Evolutionary conservation across 176 grass and related monocot species (phyloP).

Genomic region (Dendrocalamus sinicus): DNA sequence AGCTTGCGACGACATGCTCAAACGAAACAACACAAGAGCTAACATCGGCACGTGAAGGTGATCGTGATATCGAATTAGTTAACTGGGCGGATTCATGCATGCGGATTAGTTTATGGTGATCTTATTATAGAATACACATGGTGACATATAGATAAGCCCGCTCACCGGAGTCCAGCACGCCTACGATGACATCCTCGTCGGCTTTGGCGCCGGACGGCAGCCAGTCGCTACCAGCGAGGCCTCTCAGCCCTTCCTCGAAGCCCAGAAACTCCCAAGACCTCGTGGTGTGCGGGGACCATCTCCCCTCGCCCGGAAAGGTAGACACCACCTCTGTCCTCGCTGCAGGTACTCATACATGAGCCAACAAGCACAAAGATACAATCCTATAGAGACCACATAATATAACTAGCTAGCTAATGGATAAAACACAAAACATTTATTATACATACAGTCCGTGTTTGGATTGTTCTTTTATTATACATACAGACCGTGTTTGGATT

Average conservation of each 20-base stretch:
- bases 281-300: slow-evolving; percentile 78
- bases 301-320: slow-evolving; percentile 64
- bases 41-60: not conserved
- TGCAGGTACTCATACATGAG: slow-evolving; percentile 36
- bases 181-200: slow-evolving; percentile 76
- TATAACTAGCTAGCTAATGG: not conserved
- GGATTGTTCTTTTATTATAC: not conserved
- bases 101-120: not conserved
- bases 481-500: not conserved
- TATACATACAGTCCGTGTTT: not conserved
- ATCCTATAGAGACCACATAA: not conserved
- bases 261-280: slow-evolving; percentile 92
- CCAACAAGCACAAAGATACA: slow-evolving; percentile 29
- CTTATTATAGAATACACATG: not conserved
- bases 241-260: slow-evolving; percentile 58
- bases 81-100: not conserved
- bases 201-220: slow-evolving; percentile 49
- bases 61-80: not conserved
- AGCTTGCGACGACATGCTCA: not conserved
- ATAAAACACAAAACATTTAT: not conserved
- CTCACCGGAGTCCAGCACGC: slow-evolving; percentile 90
- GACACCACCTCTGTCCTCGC: slow-evolving; percentile 71
- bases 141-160: not conserved
- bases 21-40: not conserved
- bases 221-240: slow-evolving; percentile 18